Evolutionary conservation across 2,329 filamentous ascomycete genomes (phyloP), one percentile per base, ranked within the genome.

Genomic region (Botrytis sinoallii): DNA sequence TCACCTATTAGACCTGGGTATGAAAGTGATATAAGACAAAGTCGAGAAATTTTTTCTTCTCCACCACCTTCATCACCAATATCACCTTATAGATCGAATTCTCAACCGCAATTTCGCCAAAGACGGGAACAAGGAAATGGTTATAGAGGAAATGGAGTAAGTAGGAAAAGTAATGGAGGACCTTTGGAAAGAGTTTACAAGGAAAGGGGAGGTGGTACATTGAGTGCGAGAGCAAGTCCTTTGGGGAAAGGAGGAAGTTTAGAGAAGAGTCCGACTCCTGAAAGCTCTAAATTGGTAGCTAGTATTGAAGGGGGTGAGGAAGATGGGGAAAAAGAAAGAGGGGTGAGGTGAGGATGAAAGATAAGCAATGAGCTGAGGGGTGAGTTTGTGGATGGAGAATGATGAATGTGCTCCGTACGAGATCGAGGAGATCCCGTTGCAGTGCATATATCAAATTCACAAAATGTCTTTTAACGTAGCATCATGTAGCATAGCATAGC

Each of bases 161-260:
- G 38, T 64, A 38, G 38, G 4, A 42, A 29, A 29, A 29, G 4
- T 20, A 42, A 42, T 44, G 55, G 42, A 7, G 52, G 71, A 35
- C 71, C 64, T 2, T 6, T 69, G 22, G 64, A 73, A 29, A 60
- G 29, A 32, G 22, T 73, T n/a, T 32, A 65, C 8, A 20, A 20
- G 29, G 67, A 73, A n/a, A 29, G 35, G 40, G 57, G 44, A 22
- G 38, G 64, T 22, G 32, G 65, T 38, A 67, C 14, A 8, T 9
- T 38, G 38, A 59, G 40, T 22, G 6, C 10, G 16, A 70, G 35
- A 71, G 72, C 40, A 18, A 73, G 72, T 29, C 67, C 72, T 14
- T 40, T 73, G 14, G 46, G 67, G 6, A 73, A 46, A 32, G 67
- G 65, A 44, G 69, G 52, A 52, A 64, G 67, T 48, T 29, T 60